Percentiles rank a stretch among this genome's conserved stretches.
Evolutionary conservation across 2,329 filamentous ascomycete genomes (phyloP).

Genomic region (Penicillium sp.): DNA sequence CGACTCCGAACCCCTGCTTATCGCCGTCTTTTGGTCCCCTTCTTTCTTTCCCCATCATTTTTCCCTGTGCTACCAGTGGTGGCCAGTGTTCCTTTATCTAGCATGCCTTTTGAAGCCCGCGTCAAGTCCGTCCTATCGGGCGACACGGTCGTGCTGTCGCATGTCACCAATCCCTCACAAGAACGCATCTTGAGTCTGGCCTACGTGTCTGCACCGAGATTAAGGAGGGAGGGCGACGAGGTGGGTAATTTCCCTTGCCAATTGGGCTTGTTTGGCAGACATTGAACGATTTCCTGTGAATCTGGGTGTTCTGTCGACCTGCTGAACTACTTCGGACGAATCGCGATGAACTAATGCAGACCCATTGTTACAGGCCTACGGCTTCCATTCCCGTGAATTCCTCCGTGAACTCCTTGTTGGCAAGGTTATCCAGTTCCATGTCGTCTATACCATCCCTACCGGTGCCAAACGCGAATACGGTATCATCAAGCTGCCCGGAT

Average conservation of each 20-base stretch:
- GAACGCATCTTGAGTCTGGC: constrained; percentile 87
- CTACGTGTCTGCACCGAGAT: constrained; percentile 81
- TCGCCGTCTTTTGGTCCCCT: constrained; percentile 7
- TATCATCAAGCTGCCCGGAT: constrained; percentile 62
- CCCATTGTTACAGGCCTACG: constrained; percentile 56
- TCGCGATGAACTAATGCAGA: background rate
- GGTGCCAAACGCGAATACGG: constrained; percentile 81
- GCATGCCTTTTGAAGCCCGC: constrained; percentile 54
- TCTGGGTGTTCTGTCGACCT: background rate
- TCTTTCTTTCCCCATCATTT: constrained; percentile 9
- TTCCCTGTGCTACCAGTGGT: constrained; percentile 10
- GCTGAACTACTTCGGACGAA: background rate
- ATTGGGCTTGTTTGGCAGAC: background rate
- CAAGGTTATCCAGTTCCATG: constrained; percentile 77
- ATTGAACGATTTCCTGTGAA: background rate
- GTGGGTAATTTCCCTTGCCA: constrained; percentile 35
- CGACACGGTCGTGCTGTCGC: constrained; percentile 81
- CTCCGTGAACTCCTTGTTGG: constrained; percentile 79
- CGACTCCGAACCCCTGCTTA: constrained; percentile 22
- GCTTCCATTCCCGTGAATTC: constrained; percentile 92
- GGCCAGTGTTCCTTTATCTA: constrained; percentile 16
- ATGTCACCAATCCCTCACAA: constrained; percentile 71
- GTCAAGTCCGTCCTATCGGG: constrained; percentile 95
- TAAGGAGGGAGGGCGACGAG: constrained; percentile 86
- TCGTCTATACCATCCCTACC: constrained; percentile 82